Base-by-base conservation (phyloP, 1,284 basidiomycete genomes). In the Porogramme epimiltina region DNA sequence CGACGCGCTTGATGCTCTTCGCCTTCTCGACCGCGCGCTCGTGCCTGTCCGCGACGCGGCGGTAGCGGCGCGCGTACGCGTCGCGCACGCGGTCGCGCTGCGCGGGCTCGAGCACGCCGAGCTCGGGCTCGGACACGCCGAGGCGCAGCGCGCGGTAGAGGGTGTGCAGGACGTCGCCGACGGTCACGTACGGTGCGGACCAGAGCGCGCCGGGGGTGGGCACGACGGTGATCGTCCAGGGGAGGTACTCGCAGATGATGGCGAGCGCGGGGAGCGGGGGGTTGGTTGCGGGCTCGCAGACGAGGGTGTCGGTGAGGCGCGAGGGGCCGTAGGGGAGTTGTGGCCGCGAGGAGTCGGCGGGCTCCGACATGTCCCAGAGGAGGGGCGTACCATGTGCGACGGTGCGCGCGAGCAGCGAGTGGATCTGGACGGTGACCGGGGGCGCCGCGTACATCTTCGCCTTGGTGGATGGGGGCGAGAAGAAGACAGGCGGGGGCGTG, bases 1-100 rank as follows among this genome's bases (percentile, higher is more conserved):
- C 63, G 50, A 65, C 59, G 44, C 63, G 62, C 54, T 61, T 61
- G 43, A 63, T 44, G 39, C 47, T 46, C 55, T 63, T 62, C 8
- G 38, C 47, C 49, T 48, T 55, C 60, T 64, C 63, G 33, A 20
- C 31, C 22, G 34, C 51, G 38, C 58, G 56, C 39, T 43, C 37
- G n/a, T 37, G 44, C 11, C 48, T 33, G 55, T 49, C 44, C 16
- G 43, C 33, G 45, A 61, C 42, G 52, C 48, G 43, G 39, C 40
- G 47, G 38, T 52, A 56, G 34, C 62, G 60, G 40, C 49, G 39
- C 22, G 47, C 47, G 51, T 52, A 62, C 41, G 61, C 58, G 26
- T 20, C 34, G 36, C 50, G 51, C 19, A 62, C 55, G 46, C 56
- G 55, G 55, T 42, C 38, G 31, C 43, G 58, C 47, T 23, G 46